Evolutionary conservation across 192 early-diverging fungal species (phyloP).

Genomic region (Phycomyces nitens): DNA sequence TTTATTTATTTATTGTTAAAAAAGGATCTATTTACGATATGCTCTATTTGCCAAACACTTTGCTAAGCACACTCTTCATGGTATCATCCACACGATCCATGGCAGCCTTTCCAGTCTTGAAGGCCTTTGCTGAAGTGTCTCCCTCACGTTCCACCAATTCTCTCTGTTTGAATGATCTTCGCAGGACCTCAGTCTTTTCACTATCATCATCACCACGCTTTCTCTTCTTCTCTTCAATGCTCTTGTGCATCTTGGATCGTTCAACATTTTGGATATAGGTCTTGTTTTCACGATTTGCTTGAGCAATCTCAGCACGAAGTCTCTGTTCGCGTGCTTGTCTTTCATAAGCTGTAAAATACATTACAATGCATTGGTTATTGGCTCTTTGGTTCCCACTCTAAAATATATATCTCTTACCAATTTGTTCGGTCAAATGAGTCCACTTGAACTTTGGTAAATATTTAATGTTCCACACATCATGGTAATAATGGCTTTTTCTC

Average conservation of each 20-base stretch:
- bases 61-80: slow-evolving; percentile 51
- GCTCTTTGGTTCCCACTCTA: too few relatives aligned
- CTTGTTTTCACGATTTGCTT: slow-evolving; percentile 85
- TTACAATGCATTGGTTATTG: not conserved
- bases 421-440: slow-evolving; percentile 90
- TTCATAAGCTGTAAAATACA: slow-evolving; percentile 54
- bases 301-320: slow-evolving; percentile 76
- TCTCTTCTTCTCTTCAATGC: slow-evolving; percentile 69
- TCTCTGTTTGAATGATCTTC: slow-evolving; percentile 63
- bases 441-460: slow-evolving; percentile 97
- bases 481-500: slow-evolving; percentile 81
- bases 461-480: slow-evolving; percentile 96
- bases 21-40: too few relatives aligned
- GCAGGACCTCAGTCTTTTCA: slow-evolving; percentile 32
- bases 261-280: slow-evolving; percentile 85
- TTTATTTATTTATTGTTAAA: too few relatives aligned
- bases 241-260: slow-evolving; percentile 80
- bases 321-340: slow-evolving; percentile 73
- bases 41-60: slow-evolving; percentile 46
- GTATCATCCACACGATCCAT: slow-evolving; percentile 25
- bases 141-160: slow-evolving; percentile 52
- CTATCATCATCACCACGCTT: slow-evolving; percentile 39
- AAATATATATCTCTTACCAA: slow-evolving; percentile 54
- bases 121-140: slow-evolving; percentile 2
- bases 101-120: slow-evolving; percentile 8